Percentiles rank a stretch among this genome's conserved stretches.
phyloP scores from a whole-genome alignment of 805 yeast genomes.

The Candida sithepensis region DNA sequence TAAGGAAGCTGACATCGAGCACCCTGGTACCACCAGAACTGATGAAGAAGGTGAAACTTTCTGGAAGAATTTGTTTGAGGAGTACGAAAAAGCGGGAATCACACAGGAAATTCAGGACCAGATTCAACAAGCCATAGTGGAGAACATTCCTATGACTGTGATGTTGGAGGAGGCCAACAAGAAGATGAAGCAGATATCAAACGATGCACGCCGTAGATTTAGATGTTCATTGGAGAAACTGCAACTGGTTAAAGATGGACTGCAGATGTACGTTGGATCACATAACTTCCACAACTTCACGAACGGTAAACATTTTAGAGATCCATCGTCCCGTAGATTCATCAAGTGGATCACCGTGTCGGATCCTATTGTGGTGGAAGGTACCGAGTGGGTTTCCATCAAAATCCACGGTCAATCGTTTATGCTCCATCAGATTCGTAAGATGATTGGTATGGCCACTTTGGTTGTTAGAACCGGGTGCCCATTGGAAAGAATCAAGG shows the following conservation, averaged over 20 bases:
- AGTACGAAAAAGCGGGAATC: constrained; percentile 37
- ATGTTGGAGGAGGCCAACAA: constrained; percentile 35
- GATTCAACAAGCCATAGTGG: constrained; percentile 33
- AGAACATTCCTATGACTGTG: constrained; percentile 35
- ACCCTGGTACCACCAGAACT: constrained; percentile 57
- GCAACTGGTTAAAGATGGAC: constrained; percentile 58
- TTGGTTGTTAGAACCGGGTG: constrained; percentile 82
- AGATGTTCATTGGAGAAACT: constrained; percentile 64
- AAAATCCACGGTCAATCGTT: constrained; percentile 98
- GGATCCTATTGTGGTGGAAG: constrained; percentile 87
- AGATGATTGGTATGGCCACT: constrained; percentile 95
- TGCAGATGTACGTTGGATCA: constrained; percentile 75
- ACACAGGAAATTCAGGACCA: constrained; percentile 36
- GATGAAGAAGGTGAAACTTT: constrained; percentile 71
- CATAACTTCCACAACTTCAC: constrained; percentile 69
- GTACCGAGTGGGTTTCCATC: constrained; percentile 93
- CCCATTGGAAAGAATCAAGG: constrained; percentile 69
- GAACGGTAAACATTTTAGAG: constrained; percentile 61
- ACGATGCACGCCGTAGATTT: constrained; percentile 61
- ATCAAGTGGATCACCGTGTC: constrained; percentile 78
- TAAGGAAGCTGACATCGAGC: constrained; percentile 43
- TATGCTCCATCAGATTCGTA: constrained; percentile 96
- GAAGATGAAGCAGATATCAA: constrained; percentile 60
- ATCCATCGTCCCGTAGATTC: constrained; percentile 78
- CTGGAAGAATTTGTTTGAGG: constrained; percentile 54